phyloP scores from a whole-genome alignment of 2,329 filamentous ascomycete genomes.

The Fusarium praegraminearum region DNA sequence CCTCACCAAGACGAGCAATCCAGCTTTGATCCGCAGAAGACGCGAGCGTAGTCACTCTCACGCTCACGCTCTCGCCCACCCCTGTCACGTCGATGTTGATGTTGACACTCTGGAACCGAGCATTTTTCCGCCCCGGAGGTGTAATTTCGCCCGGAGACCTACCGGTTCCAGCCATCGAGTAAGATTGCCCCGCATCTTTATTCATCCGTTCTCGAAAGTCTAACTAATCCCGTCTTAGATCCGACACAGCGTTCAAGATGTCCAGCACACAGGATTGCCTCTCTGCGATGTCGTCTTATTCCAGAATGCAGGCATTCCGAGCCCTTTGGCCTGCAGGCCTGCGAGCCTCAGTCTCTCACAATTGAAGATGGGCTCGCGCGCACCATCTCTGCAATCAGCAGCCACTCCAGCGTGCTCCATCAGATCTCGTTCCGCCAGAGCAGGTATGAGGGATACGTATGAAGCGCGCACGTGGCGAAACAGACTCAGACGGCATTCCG shows the following conservation, averaged over 20 bases:
- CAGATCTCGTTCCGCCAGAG: slow-evolving; percentile 5
- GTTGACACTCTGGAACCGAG: slow-evolving; percentile 5
- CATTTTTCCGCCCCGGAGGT: slow-evolving; percentile 27
- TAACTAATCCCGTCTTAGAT: slow-evolving; percentile 4
- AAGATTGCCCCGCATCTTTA: slow-evolving; percentile 7
- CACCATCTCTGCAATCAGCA: slow-evolving; percentile 6
- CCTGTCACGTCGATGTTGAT: background rate
- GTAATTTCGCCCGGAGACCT: slow-evolving; percentile 1
- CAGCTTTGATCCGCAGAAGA: slow-evolving; percentile 5
- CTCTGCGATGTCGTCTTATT: slow-evolving; percentile 20
- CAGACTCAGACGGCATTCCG: slow-evolving; percentile 17
- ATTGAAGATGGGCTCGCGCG: background rate
- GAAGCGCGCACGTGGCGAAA: slow-evolving; percentile 30
- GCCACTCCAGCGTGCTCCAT: slow-evolving; percentile 4
- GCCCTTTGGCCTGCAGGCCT: background rate
- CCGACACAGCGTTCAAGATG: slow-evolving; percentile 14
- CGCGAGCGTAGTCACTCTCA: background rate
- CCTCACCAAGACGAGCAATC: slow-evolving; percentile 8
- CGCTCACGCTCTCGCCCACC: background rate
- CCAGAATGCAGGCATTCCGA: slow-evolving; percentile 15
- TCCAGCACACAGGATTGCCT: slow-evolving; percentile 5
- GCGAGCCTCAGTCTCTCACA: background rate
- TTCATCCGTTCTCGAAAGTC: background rate
- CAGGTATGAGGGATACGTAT: slow-evolving; percentile 13
- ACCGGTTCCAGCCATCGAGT: slow-evolving; percentile 1